A percentile compares a stretch with the other conserved stretches of the same genome.
Conservation (phyloP, 208 protist species). For the Crithidia thermophila region DNA sequence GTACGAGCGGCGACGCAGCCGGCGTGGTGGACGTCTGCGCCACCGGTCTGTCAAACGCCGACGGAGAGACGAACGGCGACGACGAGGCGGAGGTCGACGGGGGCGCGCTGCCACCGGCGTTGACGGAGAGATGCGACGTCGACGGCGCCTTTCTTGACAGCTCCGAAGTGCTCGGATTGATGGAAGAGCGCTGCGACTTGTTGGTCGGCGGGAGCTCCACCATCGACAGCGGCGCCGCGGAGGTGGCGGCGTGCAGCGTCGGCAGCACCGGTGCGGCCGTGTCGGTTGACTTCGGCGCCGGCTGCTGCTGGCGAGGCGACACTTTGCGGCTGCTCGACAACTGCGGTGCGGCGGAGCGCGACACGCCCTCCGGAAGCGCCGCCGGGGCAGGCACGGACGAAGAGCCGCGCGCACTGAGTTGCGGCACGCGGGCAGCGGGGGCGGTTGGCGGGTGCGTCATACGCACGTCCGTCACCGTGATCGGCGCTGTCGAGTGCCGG, state of each 20-base stretch:
- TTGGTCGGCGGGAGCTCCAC: not conserved
- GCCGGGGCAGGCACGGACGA: too few species aligned
- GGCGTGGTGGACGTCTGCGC: too few species aligned
- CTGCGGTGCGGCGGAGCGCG: not conserved
- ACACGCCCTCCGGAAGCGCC: not conserved
- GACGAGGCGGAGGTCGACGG: too few species aligned
- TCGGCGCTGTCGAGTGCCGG: constrained; percentile 11
- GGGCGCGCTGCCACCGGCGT: too few species aligned
- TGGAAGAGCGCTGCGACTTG: not conserved
- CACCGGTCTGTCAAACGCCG: too few species aligned
- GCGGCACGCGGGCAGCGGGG: not conserved
- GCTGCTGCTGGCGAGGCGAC: not conserved
- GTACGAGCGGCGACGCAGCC: too few species aligned
- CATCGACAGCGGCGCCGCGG: not conserved
- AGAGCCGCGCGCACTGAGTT: not conserved
- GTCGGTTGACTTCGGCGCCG: not conserved
- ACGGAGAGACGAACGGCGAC: too few species aligned
- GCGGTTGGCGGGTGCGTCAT: constrained; percentile 3
- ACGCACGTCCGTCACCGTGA: constrained; percentile 15
- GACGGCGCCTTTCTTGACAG: too few species aligned
- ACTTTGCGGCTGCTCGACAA: not conserved
- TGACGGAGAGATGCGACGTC: too few species aligned
- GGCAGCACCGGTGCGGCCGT: not conserved
- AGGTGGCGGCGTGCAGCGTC: not conserved
- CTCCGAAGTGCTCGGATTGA: too few species aligned